phyloP scores from a whole-genome alignment of 148 eudicot genomes.

The Agrostemma githago region DNA sequence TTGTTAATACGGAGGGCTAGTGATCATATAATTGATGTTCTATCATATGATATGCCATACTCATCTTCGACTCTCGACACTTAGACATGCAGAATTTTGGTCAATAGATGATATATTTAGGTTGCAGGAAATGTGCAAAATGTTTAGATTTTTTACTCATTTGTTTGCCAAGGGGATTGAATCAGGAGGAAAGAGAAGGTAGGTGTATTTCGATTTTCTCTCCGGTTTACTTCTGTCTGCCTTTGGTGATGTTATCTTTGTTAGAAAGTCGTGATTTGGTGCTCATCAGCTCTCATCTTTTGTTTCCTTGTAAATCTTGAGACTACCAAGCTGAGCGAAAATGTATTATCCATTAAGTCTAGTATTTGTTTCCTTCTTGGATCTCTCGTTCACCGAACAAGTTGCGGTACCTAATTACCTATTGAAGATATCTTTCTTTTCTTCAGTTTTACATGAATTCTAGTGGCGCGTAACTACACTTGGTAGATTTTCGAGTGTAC shows the following conservation, averaged over 20 bases:
- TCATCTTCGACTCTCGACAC: not conserved
- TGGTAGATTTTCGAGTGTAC: not conserved
- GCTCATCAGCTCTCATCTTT: not conserved
- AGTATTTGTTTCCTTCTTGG: not conserved
- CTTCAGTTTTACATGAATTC: not conserved
- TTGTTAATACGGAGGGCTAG: not conserved
- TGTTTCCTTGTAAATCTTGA: constrained; percentile 1
- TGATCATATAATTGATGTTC: not conserved
- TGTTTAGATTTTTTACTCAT: not conserved
- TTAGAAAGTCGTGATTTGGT: not conserved
- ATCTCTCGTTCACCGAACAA: not conserved
- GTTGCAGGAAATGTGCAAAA: not conserved
- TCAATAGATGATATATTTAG: not conserved
- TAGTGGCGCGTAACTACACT: not conserved
- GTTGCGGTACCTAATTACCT: not conserved
- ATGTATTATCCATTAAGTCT: not conserved
- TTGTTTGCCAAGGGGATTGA: not conserved
- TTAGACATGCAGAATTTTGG: not conserved
- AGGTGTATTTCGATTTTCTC: not conserved
- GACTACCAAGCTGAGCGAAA: not conserved
- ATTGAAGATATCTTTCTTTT: not conserved
- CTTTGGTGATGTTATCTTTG: not conserved
- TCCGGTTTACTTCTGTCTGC: not conserved
- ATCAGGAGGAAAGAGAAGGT: not conserved
- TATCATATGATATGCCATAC: not conserved